phyloP scores from a whole-genome alignment of 306 rosid species.

The Elaeagnus macrophylla region DNA sequence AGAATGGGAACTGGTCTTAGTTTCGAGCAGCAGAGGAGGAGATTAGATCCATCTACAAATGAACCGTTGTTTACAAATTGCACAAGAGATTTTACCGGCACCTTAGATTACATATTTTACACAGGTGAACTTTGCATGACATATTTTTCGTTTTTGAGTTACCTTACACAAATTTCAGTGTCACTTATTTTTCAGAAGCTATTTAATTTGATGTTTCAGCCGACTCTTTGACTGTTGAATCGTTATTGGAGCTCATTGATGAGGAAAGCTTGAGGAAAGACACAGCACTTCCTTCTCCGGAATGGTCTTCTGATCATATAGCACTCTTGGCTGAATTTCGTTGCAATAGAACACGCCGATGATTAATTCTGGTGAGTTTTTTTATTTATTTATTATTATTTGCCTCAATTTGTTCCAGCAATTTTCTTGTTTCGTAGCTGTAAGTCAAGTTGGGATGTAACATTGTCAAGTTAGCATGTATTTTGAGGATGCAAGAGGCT shows the following conservation, averaged over 20 bases:
- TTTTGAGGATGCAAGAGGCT: too few species aligned
- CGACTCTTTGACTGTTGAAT: conserved; percentile 87
- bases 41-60: conserved; percentile 65
- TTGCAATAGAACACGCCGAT: conserved; percentile 29
- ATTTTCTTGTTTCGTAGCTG: too few species aligned
- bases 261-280: conserved; percentile 95
- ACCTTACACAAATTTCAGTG: background rate
- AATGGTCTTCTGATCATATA: conserved; percentile 98
- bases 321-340: conserved; percentile 94
- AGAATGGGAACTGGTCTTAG: conserved; percentile 59
- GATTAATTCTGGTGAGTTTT: too few species aligned
- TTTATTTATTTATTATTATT: too few species aligned
- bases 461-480: too few species aligned
- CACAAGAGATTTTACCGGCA: conserved; percentile 88
- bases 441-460: too few species aligned
- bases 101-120: conserved; percentile 96
- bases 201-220: conserved; percentile 45
- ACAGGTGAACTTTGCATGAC: conserved; percentile 46
- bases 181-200: conserved; percentile 1
- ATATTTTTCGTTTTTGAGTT: background rate
- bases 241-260: conserved; percentile 88
- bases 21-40: conserved; percentile 68
- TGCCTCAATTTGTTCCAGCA: too few species aligned
- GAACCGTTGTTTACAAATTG: conserved; percentile 91
- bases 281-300: conserved; percentile 99